These are phyloP conservation scores for Botrytis medusae DNA, from an alignment of 2,329 filamentous ascomycete species.

Conservation along the genomic window DNA sequence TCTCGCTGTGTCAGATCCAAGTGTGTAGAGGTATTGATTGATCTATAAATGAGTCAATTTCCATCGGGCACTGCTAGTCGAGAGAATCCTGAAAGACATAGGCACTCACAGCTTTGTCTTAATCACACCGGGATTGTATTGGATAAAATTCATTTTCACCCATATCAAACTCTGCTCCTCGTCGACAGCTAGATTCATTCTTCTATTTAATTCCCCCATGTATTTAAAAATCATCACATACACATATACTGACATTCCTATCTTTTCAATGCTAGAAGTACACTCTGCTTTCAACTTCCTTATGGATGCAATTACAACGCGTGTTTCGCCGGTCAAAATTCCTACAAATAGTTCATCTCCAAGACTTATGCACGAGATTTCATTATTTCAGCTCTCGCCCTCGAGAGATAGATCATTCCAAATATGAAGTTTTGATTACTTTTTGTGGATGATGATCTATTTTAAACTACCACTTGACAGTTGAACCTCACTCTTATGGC, in stretches of 20 bases:
- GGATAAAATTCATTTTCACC: background rate
- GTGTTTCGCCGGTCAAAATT: background rate
- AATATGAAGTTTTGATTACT: background rate
- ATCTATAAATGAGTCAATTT: background rate
- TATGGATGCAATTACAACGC: background rate
- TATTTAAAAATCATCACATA: fast-evolving
- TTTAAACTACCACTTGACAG: background rate
- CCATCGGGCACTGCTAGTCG: background rate
- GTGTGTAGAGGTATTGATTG: background rate
- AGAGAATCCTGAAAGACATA: fast-evolving
- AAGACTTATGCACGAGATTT: background rate
- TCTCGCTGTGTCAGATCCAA: background rate
- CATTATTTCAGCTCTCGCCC: background rate
- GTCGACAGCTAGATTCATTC: fast-evolving
- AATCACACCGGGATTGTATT: background rate
- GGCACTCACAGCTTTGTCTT: background rate
- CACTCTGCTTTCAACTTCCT: background rate
- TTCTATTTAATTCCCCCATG: background rate
- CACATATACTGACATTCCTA: background rate
- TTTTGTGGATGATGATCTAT: background rate
- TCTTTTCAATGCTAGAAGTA: background rate
- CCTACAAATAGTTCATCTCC: background rate
- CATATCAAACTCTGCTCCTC: background rate
- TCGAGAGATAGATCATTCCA: fast-evolving
- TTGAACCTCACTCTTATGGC: background rate